These are phyloP conservation scores for Salvia hispanica DNA, from an alignment of 257 asterid species.

Conservation along the genomic window DNA sequence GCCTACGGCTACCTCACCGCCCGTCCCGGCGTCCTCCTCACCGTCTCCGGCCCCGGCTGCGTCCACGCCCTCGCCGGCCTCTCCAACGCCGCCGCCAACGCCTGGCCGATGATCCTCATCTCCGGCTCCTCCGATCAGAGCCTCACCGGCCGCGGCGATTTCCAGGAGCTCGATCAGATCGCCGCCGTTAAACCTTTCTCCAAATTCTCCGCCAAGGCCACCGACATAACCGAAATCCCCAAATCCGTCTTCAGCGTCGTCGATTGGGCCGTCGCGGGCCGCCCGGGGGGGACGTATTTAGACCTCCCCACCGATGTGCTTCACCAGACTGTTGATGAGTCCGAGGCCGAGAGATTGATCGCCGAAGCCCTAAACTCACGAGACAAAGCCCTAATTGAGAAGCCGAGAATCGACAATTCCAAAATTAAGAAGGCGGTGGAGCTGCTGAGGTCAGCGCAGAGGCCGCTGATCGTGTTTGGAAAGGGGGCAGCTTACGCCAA, in stretches of 20 bases:
- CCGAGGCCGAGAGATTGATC: constrained; percentile 65
- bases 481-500: constrained; percentile 83
- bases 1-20: constrained; percentile 90
- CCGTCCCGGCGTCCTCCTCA: constrained; percentile 85
- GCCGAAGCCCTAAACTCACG: constrained; percentile 48
- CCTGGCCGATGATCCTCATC: constrained; percentile 86
- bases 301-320: constrained; percentile 85
- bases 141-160: constrained; percentile 72
- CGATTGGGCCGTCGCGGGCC: constrained; percentile 59
- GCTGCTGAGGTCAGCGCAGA: constrained; percentile 64
- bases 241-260: constrained; percentile 60
- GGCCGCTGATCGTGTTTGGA: constrained; percentile 89
- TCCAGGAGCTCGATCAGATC: constrained; percentile 86
- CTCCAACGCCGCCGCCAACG: constrained; percentile 75
- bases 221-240: constrained; percentile 60
- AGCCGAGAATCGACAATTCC: constrained; percentile 38
- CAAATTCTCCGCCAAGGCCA: constrained; percentile 72
- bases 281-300: constrained; percentile 85
- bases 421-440: constrained; percentile 65
- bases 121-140: constrained; percentile 91
- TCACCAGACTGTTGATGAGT: constrained; percentile 54
- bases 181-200: constrained; percentile 77
- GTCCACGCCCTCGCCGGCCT: constrained; percentile 95
- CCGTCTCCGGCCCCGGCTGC: constrained; percentile 96
- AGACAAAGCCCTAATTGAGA: constrained; percentile 40